Evolutionary conservation across 768 basidiomycete genomes (phyloP), one percentile per base, ranked within the genome.

Genomic region (Boletus subparvulus): DNA sequence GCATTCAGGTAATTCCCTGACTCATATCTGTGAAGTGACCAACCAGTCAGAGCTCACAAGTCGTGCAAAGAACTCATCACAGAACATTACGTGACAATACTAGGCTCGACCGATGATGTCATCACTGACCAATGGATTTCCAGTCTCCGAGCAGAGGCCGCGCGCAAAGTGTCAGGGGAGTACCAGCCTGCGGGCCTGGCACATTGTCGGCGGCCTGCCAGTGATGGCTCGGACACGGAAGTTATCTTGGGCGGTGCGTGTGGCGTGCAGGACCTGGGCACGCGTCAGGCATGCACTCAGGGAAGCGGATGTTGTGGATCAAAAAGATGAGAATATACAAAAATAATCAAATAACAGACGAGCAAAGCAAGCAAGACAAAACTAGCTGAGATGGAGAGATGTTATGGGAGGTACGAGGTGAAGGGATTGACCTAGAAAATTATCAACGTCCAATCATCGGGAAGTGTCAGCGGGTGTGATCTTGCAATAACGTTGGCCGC

Each of bases 231-330:
- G 43, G 43, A 35, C 19, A 41, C 54, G 55, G 62, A 57, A 53
- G 61, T 61, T 41, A 56, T 47, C 48, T 35, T 48, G 37, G 47
- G 60, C 50, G 50, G 52, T 56, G 53, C 52, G 21, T 55, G 58
- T 63, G 55, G 59, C 53, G 55, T 58, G 45, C 35, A 32, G 48
- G 46, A 46, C 44, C 57, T 47, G 32, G 50, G 43, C 68, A 65
- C 50, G 68, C 68, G 37, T 65, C 53, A 60, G 47, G 62, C 68
- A 56, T 55, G 60, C 54, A 52, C 39, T 56, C 60, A 56, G 50
- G 47, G 56, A 60, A 55, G 50, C 54, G 33, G 42, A 45, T 48
- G 30, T 52, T 43, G 50, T 61, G 47, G 32, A 55, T 62, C 51
- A 57, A 55, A 39, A 49, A 50, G 46, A 50, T 47, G 58, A 50